These are phyloP conservation scores for Annulohypoxylon bovei DNA, from an alignment of 495 filamentous ascomycete genomes.

Conservation along the genomic window DNA sequence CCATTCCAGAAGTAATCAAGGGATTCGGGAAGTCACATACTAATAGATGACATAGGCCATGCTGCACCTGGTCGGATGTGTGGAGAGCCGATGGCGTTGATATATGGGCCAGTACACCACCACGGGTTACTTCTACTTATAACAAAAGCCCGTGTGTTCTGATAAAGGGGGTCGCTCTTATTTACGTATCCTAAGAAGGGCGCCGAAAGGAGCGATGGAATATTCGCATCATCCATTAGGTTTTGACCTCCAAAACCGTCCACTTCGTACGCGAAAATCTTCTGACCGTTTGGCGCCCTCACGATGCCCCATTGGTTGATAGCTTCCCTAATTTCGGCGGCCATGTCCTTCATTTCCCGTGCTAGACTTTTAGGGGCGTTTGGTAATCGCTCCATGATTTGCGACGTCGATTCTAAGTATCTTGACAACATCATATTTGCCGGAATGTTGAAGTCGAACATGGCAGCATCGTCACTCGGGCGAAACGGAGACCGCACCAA, in stretches of 20 bases:
- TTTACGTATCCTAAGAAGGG: constrained; percentile 63
- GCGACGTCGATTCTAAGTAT: constrained; percentile 62
- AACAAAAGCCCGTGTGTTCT: constrained; percentile 60
- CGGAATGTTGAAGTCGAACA: constrained; percentile 68
- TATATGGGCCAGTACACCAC: constrained; percentile 63
- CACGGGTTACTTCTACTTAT: constrained; percentile 65
- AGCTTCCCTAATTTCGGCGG: constrained; percentile 59
- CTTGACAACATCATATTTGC: constrained; percentile 73
- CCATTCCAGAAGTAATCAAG: not conserved
- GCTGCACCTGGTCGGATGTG: constrained; percentile 65
- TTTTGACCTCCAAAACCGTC: constrained; percentile 65
- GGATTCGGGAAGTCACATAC: constrained; percentile 28
- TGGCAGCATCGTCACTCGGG: constrained; percentile 69
- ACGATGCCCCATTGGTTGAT: constrained; percentile 61
- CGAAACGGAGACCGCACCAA: constrained; percentile 71
- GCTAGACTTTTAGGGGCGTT: constrained; percentile 58
- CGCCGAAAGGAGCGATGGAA: constrained; percentile 65
- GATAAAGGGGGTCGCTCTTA: constrained; percentile 57
- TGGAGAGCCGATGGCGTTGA: constrained; percentile 65
- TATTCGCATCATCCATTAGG: constrained; percentile 72
- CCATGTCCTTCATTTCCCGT: constrained; percentile 60
- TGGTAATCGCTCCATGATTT: constrained; percentile 63
- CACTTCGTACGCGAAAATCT: constrained; percentile 68
- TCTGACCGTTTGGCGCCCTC: constrained; percentile 47
- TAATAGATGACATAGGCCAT: constrained; percentile 69